Conservation (phyloP, 2,329 filamentous ascomycete species). For the Orbilia blumenaviensis region DNA sequence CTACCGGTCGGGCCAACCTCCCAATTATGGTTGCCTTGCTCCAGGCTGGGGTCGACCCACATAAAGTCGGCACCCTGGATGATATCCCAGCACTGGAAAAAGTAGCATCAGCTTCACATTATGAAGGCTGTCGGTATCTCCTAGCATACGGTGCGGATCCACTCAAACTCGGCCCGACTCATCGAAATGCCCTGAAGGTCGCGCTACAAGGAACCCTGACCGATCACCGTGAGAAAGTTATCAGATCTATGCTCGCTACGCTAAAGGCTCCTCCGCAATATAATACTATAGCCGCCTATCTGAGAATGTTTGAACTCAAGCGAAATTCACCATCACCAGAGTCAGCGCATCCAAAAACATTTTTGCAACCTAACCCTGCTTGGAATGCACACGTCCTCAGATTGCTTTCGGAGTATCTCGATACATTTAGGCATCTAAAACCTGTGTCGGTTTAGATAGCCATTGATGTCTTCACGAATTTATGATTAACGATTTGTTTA, state of each 20-base stretch:
- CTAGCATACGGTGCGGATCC: constrained; percentile 11
- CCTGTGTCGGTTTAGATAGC: neutral
- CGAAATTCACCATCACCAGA: neutral
- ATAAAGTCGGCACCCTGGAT: neutral
- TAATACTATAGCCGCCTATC: neutral
- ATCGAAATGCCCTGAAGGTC: neutral
- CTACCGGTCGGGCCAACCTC: neutral
- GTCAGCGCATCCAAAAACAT: neutral
- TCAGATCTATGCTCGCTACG: neutral
- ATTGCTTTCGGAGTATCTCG: neutral
- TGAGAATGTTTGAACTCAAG: neutral
- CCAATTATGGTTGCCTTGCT: constrained; percentile 13
- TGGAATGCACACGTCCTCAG: neutral
- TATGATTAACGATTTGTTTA: neutral
- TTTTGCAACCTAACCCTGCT: neutral
- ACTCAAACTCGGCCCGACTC: neutral
- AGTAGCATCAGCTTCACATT: neutral
- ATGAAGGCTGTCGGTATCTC: neutral
- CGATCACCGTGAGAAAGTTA: neutral
- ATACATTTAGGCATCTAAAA: neutral
- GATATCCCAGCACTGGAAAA: neutral
- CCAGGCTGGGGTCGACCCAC: neutral
- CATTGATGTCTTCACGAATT: neutral
- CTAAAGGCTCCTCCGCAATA: neutral
- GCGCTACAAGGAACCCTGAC: neutral